phyloP scores from a whole-genome alignment of 192 early-diverging fungal genomes.

The Phlyctochytrium arcticum region DNA sequence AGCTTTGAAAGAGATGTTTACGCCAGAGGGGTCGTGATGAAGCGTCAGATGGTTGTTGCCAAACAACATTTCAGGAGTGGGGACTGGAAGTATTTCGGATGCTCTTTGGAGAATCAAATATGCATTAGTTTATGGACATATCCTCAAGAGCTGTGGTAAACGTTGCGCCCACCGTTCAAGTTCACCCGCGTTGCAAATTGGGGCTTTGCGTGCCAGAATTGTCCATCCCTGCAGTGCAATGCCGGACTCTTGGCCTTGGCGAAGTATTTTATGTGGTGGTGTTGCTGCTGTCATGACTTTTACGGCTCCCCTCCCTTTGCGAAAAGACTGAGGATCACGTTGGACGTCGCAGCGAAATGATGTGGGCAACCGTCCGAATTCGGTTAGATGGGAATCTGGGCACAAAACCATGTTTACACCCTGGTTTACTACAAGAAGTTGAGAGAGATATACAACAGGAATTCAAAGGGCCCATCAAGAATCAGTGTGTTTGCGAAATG shows the following conservation, averaged over 20 bases:
- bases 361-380: too few relatives aligned
- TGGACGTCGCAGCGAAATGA: too few relatives aligned
- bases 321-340: too few relatives aligned
- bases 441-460: too few relatives aligned
- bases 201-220: constrained; percentile 51
- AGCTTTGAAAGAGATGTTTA: constrained; percentile 59
- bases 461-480: too few relatives aligned
- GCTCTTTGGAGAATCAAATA: background rate
- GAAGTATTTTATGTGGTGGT: background rate
- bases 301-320: too few relatives aligned
- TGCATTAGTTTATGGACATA: background rate
- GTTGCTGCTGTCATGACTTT: background rate
- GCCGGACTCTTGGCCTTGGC: constrained; percentile 3
- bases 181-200: constrained; percentile 55
- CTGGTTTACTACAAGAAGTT: too few relatives aligned
- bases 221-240: constrained; percentile 48
- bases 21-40: constrained; percentile 46
- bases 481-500: too few relatives aligned
- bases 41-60: constrained; percentile 76
- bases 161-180: constrained; percentile 41
- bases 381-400: too few relatives aligned
- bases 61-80: constrained; percentile 96
- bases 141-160: background rate
- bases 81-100: constrained; percentile 42
- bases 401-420: too few relatives aligned